Evolutionary conservation across 495 filamentous ascomycete species (phyloP).

Genomic region (Neurospora sublineolata): DNA sequence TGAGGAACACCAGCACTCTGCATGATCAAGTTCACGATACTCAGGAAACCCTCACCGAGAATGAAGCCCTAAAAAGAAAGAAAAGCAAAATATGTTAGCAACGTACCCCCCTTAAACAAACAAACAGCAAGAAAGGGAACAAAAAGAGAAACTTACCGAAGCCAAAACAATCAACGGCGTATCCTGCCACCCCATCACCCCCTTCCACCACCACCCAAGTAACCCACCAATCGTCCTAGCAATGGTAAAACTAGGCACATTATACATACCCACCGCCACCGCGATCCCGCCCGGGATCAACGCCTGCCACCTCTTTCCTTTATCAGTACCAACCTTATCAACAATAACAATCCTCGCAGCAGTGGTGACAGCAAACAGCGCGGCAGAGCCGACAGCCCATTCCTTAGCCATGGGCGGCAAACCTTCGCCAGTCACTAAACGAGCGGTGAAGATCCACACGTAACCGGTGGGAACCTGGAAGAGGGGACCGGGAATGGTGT

Average conservation of each 20-base stretch:
- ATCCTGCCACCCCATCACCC: slow-evolving; percentile 38
- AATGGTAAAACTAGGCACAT: slow-evolving; percentile 88
- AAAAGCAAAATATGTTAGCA: slow-evolving; percentile 1
- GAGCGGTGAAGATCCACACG: slow-evolving; percentile 93
- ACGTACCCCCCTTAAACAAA: not conserved
- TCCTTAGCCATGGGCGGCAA: slow-evolving; percentile 71
- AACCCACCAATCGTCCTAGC: slow-evolving; percentile 79
- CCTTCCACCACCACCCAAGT: slow-evolving; percentile 71
- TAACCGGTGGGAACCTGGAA: slow-evolving; percentile 92
- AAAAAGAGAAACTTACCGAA: slow-evolving; percentile 30
- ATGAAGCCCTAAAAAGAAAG: slow-evolving; percentile 54
- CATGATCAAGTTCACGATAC: slow-evolving; percentile 79
- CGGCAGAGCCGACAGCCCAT: slow-evolving; percentile 59
- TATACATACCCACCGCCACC: slow-evolving; percentile 84
- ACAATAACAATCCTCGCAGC: slow-evolving; percentile 44
- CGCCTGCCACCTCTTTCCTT: slow-evolving; percentile 39
- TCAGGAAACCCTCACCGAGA: slow-evolving; percentile 85
- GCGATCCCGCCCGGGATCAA: slow-evolving; percentile 87
- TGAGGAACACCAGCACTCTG: slow-evolving; percentile 73
- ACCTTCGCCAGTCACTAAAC: slow-evolving; percentile 87
- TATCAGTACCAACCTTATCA: slow-evolving; percentile 9
- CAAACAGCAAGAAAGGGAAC: not conserved
- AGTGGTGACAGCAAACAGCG: slow-evolving; percentile 60
- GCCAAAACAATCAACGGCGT: slow-evolving; percentile 48
- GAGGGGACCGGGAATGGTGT: slow-evolving; percentile 71